Evolutionary conservation across 768 basidiomycete genomes (phyloP).

Genomic region (Tulasnella calospora): DNA sequence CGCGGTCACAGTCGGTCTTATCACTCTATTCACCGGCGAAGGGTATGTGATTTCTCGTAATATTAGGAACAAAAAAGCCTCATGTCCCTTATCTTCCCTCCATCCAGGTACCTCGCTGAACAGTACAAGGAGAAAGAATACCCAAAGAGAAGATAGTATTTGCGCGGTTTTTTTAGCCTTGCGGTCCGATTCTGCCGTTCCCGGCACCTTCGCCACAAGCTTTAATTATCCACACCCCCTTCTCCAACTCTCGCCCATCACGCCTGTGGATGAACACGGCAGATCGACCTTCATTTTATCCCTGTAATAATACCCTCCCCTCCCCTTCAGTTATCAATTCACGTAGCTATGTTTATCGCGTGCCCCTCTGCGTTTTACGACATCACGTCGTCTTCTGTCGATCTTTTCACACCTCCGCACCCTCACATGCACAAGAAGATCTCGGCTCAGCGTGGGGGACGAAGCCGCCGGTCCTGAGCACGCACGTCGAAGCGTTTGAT

Average conservation of each 20-base stretch:
- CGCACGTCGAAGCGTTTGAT: background rate
- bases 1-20: conserved; percentile 52
- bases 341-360: background rate
- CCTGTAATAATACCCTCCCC: background rate
- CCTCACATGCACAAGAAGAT: background rate
- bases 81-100: background rate
- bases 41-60: conserved; percentile 45
- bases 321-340: background rate
- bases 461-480: background rate
- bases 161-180: background rate
- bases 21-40: conserved; percentile 61
- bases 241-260: background rate
- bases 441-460: no score
- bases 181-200: background rate
- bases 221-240: background rate
- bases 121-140: conserved; percentile 40
- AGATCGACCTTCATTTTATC: background rate
- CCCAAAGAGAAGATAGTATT: conserved; percentile 28
- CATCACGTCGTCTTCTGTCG: background rate
- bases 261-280: background rate
- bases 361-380: background rate
- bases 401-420: background rate
- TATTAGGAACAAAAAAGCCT: background rate
- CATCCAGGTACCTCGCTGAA: conserved; percentile 41
- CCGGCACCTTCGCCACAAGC: background rate